These are phyloP conservation scores for Coemansia biformis DNA, from an alignment of 192 early-diverging fungal species.

Conservation along the genomic window DNA sequence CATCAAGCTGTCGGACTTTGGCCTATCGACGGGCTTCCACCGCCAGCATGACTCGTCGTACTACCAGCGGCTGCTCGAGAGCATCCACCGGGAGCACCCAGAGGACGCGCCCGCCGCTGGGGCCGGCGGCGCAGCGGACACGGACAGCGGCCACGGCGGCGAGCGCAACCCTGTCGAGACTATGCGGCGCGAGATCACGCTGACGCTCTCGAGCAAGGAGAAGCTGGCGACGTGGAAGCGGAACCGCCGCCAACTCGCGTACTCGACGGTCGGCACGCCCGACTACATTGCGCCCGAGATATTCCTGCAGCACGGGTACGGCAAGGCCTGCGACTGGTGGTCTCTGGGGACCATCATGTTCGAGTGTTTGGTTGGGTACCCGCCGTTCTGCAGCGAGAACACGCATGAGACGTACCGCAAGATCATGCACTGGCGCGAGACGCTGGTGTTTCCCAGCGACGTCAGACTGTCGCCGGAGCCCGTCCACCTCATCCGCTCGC, in stretches of 20 bases:
- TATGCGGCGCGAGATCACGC: constrained; percentile 69
- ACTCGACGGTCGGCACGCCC: constrained; percentile 96
- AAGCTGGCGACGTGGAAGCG: constrained; percentile 97
- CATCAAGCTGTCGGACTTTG: constrained; percentile 98
- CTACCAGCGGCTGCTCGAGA: constrained; percentile 78
- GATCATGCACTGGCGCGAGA: constrained; percentile 95
- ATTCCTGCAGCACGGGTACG: constrained; percentile 90
- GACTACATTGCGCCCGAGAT: constrained; percentile 99
- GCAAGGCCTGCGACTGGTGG: constrained; percentile 99
- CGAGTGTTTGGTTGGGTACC: constrained; percentile 97
- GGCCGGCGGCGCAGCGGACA: constrained; percentile 30
- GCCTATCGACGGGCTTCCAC: constrained; percentile 98
- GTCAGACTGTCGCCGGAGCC: constrained; percentile 85
- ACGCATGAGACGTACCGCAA: constrained; percentile 96
- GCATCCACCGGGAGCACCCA: constrained; percentile 55
- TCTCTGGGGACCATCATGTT: constrained; percentile 99
- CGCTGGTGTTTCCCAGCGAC: constrained; percentile 88
- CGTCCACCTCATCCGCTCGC: constrained; percentile 83
- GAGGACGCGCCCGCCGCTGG: constrained; percentile 42
- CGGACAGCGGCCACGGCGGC: constrained; percentile 14
- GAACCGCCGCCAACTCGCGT: constrained; percentile 91
- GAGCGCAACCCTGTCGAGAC: constrained; percentile 52
- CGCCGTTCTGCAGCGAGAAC: constrained; percentile 94
- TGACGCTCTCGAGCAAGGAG: constrained; percentile 91
- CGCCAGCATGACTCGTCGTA: constrained; percentile 97